Conservation (phyloP, 345 rosid genomes). For the Ailanthus altissimus region DNA sequence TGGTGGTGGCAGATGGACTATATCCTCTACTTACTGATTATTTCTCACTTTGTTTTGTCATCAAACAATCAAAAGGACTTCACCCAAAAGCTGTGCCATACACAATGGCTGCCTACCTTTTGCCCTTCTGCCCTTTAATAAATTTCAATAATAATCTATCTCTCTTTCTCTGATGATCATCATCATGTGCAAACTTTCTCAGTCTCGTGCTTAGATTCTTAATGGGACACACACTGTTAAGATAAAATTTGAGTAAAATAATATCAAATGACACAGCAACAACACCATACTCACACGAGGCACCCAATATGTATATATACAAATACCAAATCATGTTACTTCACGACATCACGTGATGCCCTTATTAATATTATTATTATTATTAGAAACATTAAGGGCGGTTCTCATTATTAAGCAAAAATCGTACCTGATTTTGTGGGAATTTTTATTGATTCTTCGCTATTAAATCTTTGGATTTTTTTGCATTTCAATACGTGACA, state of each 20-base stretch:
- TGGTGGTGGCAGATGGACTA: too few species aligned
- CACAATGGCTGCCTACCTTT: neutral
- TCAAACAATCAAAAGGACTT: too few species aligned
- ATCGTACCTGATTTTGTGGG: conserved; percentile 17
- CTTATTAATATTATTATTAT: too few species aligned
- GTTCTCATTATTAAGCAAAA: neutral
- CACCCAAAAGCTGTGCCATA: too few species aligned
- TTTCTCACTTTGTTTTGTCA: too few species aligned
- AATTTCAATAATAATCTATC: neutral
- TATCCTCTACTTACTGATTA: too few species aligned
- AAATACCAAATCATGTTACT: conserved; percentile 24
- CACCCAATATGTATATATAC: too few species aligned
- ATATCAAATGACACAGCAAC: neutral
- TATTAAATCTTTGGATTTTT: conserved; percentile 12
- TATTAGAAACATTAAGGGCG: neutral
- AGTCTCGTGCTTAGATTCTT: conserved; percentile 38
- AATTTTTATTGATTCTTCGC: neutral
- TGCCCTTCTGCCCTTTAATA: neutral
- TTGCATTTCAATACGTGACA: neutral
- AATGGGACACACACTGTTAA: neutral
- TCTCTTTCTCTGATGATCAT: too few species aligned
- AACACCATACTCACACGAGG: conserved; percentile 25
- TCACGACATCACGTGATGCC: conserved; percentile 35
- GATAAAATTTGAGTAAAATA: conserved; percentile 20
- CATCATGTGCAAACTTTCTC: conserved; percentile 24